A percentile compares a stretch with the other conserved stretches of the same genome.
These are phyloP conservation scores for Microbotryum silenes-acaulis DNA, from an alignment of 1,284 basidiomycete species.

Conservation along the genomic window DNA sequence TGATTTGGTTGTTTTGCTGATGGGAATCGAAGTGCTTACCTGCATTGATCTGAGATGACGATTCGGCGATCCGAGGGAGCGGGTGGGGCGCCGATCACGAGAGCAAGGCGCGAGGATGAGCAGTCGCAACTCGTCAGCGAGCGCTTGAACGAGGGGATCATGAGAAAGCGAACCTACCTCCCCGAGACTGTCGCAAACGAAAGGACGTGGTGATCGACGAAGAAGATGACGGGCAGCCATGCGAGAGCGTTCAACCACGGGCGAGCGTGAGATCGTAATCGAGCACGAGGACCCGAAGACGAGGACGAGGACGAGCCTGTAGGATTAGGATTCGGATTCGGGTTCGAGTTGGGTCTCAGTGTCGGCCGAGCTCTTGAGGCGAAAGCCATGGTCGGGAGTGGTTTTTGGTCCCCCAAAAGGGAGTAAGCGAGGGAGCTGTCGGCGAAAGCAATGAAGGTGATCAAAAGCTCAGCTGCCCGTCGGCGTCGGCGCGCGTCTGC, in stretches of 20 bases:
- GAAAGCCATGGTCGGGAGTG: too few relatives aligned
- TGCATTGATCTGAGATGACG: slow-evolving; percentile 39
- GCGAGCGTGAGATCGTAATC: neutral
- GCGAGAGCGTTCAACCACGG: slow-evolving; percentile 34
- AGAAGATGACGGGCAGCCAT: slow-evolving; percentile 48
- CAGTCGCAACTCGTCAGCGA: neutral
- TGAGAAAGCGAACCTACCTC: slow-evolving; percentile 34
- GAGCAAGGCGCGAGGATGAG: neutral
- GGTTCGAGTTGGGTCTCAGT: too few relatives aligned
- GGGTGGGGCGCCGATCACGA: neutral
- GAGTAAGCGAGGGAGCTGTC: too few relatives aligned
- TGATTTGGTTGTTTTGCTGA: neutral
- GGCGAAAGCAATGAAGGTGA: too few relatives aligned
- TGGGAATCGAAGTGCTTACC: slow-evolving; percentile 32
- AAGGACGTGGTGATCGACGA: slow-evolving; percentile 45
- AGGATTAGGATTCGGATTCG: too few relatives aligned
- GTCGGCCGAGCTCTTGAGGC: too few relatives aligned
- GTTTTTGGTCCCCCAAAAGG: too few relatives aligned
- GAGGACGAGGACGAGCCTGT: neutral
- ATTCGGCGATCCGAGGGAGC: neutral
- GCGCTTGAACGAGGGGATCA: neutral
- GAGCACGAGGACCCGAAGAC: neutral
- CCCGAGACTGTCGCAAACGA: slow-evolving; percentile 46
- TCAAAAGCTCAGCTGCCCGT: too few relatives aligned
- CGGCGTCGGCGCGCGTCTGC: too few relatives aligned